These are phyloP conservation scores for Ophiostoma ulmi DNA, from an alignment of 2,329 filamentous ascomycete genomes.

Conservation along the genomic window DNA sequence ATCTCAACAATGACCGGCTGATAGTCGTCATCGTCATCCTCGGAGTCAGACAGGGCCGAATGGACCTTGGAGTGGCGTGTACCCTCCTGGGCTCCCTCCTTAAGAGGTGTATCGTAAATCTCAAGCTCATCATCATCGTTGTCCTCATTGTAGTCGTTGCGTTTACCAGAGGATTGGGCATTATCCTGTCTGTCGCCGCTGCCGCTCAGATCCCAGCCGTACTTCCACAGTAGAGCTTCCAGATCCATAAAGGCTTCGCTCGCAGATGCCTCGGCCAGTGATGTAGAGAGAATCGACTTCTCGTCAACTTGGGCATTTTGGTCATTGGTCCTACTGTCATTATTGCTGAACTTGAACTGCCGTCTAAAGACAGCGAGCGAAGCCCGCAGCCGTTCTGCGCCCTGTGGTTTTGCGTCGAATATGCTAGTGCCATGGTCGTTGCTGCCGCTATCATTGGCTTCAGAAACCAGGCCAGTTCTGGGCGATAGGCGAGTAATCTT, in stretches of 20 bases:
- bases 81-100: slow-evolving; percentile 12
- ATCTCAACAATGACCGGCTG: slow-evolving; percentile 50
- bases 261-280: slow-evolving; percentile 46
- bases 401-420: slow-evolving; percentile 36
- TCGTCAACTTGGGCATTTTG: slow-evolving; percentile 1
- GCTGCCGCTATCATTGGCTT: slow-evolving; percentile 17
- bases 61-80: not conserved
- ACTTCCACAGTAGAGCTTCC: slow-evolving; percentile 44
- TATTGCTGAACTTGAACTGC: slow-evolving; percentile 38
- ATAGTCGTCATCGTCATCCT: slow-evolving; percentile 39
- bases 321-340: not conserved
- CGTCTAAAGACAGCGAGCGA: slow-evolving; percentile 52
- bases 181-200: slow-evolving; percentile 42
- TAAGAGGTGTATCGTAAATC: slow-evolving; percentile 16
- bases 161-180: not conserved
- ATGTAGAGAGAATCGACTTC: slow-evolving; percentile 25
- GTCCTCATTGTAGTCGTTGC: slow-evolving; percentile 34
- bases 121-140: slow-evolving; percentile 20
- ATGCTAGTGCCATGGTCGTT: slow-evolving; percentile 28
- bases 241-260: slow-evolving; percentile 47
- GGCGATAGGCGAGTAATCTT: slow-evolving; percentile 4
- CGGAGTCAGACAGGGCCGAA: slow-evolving; percentile 22
- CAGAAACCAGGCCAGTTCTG: not conserved
- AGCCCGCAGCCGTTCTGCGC: slow-evolving; percentile 38
- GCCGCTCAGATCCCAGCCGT: slow-evolving; percentile 52